phyloP scores from a whole-genome alignment of 129 eudicot genomes.

The Dittrichia graveolens region DNA sequence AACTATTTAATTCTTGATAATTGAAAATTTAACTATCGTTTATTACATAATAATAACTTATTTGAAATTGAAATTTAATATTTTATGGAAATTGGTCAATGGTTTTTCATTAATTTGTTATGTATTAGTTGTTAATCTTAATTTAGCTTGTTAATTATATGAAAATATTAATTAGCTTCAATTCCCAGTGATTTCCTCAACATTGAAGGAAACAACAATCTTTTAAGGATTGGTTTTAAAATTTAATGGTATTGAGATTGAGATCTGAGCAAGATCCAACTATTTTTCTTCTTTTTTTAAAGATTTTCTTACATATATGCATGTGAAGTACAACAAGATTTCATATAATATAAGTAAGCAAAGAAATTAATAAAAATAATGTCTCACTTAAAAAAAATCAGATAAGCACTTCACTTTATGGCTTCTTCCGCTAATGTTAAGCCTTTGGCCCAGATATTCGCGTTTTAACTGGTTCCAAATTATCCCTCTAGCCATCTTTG shows the following conservation, averaged over 20 bases:
- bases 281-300: constrained; percentile 4
- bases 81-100: too few relatives aligned
- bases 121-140: too few relatives aligned
- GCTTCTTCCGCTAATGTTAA: too few relatives aligned
- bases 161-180: background rate
- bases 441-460: too few relatives aligned
- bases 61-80: too few relatives aligned
- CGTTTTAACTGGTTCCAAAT: too few relatives aligned
- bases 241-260: constrained; percentile 28
- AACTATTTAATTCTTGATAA: too few relatives aligned
- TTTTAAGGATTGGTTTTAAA: constrained; percentile 21
- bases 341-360: background rate
- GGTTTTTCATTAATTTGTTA: too few relatives aligned
- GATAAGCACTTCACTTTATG: background rate
- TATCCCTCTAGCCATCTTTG: too few relatives aligned
- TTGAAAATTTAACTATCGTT: too few relatives aligned
- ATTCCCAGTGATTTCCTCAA: constrained; percentile 17
- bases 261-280: constrained; percentile 33
- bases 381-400: background rate
- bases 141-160: too few relatives aligned
- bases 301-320: constrained; percentile 22
- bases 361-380: background rate
- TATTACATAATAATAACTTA: too few relatives aligned
- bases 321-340: constrained; percentile 40
- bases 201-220: constrained; percentile 32